phyloP scores from a whole-genome alignment of 2,329 filamentous ascomycete species.

The Colletotrichum sp. region DNA sequence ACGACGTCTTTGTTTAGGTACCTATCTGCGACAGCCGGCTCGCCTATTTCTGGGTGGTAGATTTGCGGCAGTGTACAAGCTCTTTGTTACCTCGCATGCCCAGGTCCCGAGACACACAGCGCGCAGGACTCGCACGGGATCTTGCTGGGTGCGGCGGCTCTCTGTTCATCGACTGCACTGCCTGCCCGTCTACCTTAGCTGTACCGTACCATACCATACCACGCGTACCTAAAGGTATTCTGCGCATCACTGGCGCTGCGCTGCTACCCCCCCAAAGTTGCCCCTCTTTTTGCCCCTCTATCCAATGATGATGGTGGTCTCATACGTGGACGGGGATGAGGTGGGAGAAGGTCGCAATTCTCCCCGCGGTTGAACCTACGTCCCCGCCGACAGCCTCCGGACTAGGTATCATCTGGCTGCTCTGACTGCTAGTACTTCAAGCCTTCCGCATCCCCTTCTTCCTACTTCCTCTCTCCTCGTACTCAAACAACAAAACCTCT shows the following conservation, averaged over 20 bases:
- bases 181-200: not conserved
- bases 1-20: constrained; percentile 1
- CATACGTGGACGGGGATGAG: not conserved
- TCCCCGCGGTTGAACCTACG: constrained; percentile 22
- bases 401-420: constrained; percentile 19
- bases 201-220: not conserved
- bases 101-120: constrained; percentile 11
- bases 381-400: constrained; percentile 21
- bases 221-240: not conserved
- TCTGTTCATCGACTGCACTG: not conserved
- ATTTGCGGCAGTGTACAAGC: not conserved
- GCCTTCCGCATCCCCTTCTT: constrained; percentile 1
- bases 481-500: not conserved
- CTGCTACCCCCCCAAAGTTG: not conserved
- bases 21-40: constrained; percentile 14
- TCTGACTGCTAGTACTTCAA: constrained; percentile 16
- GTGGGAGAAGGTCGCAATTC: constrained; percentile 13
- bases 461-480: not conserved
- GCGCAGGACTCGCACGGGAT: not conserved
- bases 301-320: constrained; percentile 10
- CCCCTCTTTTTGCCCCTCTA: constrained; percentile 20
- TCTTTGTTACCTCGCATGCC: constrained; percentile 5
- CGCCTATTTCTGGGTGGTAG: not conserved
- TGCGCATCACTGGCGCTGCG: constrained; percentile 17
- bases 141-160: constrained; percentile 11